Evolutionary conservation across 371 early-diverging fungal genomes (phyloP).

Genomic region (Mortierella sp.): DNA sequence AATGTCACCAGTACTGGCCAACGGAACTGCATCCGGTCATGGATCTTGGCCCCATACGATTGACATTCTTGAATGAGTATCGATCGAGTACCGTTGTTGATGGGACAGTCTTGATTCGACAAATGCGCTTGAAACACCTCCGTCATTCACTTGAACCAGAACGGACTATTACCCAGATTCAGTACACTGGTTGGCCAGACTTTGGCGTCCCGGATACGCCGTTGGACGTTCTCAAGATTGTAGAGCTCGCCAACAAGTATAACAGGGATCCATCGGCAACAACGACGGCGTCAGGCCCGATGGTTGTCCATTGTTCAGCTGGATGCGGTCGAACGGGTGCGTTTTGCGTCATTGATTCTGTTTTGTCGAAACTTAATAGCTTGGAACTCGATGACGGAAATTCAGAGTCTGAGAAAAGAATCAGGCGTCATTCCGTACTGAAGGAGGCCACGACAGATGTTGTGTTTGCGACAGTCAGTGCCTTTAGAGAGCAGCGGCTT

Average conservation of each 20-base stretch:
- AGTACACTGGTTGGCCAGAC: constrained; percentile 94
- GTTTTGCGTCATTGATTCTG: constrained; percentile 87
- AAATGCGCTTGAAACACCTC: constrained; percentile 18
- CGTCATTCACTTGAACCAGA: constrained; percentile 21
- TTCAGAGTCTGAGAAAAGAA: too few relatives aligned
- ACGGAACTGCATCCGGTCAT: constrained; percentile 39
- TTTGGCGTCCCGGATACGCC: constrained; percentile 82
- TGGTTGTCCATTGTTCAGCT: constrained; percentile 97
- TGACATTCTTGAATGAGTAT: constrained; percentile 26
- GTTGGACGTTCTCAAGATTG: constrained; percentile 65
- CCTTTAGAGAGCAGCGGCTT: constrained; percentile 84
- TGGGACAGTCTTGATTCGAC: constrained; percentile 28
- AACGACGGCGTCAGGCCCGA: constrained; percentile 65
- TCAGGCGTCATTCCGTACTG: too few relatives aligned
- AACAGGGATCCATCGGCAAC: not conserved
- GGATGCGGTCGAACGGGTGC: constrained; percentile 98
- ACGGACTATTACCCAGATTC: constrained; percentile 77
- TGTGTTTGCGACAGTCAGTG: constrained; percentile 71
- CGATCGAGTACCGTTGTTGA: constrained; percentile 21
- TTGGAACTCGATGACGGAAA: too few relatives aligned
- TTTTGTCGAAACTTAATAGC: constrained; percentile 34
- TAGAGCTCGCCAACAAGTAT: constrained; percentile 66
- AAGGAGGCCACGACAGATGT: constrained; percentile 56
- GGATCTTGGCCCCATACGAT: constrained; percentile 56
- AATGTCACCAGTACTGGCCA: constrained; percentile 87